Conservation (phyloP, 805 yeast species). For the Myxozyma vanderwaltii region DNA sequence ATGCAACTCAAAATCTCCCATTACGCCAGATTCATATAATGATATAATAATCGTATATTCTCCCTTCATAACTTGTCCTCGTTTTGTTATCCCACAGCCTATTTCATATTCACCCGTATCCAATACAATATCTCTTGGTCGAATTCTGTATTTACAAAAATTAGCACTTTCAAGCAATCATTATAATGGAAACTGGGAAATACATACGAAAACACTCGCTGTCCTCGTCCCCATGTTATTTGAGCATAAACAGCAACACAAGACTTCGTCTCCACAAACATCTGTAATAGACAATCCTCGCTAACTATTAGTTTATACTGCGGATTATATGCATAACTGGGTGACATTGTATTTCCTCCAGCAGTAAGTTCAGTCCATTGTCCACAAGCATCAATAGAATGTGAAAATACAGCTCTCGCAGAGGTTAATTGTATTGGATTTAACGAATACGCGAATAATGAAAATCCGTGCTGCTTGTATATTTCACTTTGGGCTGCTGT, state of each 20-base stretch:
- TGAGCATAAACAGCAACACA: conserved; percentile 16
- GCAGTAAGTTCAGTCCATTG: conserved; percentile 32
- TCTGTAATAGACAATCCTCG: conserved; percentile 6
- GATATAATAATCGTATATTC: conserved; percentile 27
- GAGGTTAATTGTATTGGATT: conserved; percentile 5
- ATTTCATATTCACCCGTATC: conserved; percentile 26
- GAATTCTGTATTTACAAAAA: conserved; percentile 2
- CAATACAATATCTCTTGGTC: conserved; percentile 15
- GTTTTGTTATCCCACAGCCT: conserved; percentile 17
- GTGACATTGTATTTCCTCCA: conserved; percentile 23
- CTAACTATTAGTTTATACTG: conserved; percentile 23
- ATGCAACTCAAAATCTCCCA: conserved; percentile 21
- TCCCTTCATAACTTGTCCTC: conserved; percentile 14
- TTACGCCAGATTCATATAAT: conserved; percentile 21
- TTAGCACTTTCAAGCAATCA: not conserved
- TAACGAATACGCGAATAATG: conserved; percentile 25
- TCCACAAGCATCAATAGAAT: not conserved
- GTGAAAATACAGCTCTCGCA: conserved; percentile 1
- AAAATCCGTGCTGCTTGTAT: conserved; percentile 2
- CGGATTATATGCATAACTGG: conserved; percentile 26
- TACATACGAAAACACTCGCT: conserved; percentile 21
- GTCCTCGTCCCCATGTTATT: conserved; percentile 26
- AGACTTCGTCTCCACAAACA: conserved; percentile 17
- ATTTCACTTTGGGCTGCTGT: conserved; percentile 2
- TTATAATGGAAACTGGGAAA: no score